Conservation (phyloP, 169 alveolate genomes). For the Besnoitia besnoiti region DNA sequence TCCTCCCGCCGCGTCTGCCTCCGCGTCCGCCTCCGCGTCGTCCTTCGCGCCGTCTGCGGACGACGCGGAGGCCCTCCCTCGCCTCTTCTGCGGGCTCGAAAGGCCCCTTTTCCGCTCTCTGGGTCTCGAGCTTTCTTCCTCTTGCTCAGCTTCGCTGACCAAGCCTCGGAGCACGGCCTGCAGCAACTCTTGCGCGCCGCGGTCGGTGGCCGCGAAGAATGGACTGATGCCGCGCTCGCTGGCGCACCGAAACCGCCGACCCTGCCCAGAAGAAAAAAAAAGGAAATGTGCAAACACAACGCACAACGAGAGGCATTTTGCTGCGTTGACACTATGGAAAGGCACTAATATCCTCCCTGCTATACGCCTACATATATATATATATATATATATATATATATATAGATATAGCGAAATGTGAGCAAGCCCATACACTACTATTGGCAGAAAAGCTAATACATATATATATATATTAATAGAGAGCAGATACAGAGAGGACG, state of each 20-base stretch:
- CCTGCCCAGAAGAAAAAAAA: no score
- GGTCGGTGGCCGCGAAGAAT: slow-evolving; percentile 11
- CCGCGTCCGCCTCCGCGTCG: no score
- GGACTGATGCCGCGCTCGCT: slow-evolving; percentile 33
- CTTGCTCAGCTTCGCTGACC: neutral
- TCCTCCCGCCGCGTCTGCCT: neutral
- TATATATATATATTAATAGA: no score
- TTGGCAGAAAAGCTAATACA: neutral
- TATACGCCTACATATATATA: neutral
- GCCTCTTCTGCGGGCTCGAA: neutral
- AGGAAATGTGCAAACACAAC: neutral
- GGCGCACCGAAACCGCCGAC: slow-evolving; percentile 9
- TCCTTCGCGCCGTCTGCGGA: neutral
- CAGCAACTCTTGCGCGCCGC: neutral
- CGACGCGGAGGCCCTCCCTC: neutral
- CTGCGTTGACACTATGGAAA: no score
- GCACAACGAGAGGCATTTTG: no score
- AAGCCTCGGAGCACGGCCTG: neutral
- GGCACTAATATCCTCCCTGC: no score
- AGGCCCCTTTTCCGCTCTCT: no score
- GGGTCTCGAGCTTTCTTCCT: no score
- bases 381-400: neutral
- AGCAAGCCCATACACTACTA: neutral
- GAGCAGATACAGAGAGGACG: no score
- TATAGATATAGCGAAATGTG: neutral